phyloP scores from a whole-genome alignment of 305 asterid species.

The Plantago rigida region DNA sequence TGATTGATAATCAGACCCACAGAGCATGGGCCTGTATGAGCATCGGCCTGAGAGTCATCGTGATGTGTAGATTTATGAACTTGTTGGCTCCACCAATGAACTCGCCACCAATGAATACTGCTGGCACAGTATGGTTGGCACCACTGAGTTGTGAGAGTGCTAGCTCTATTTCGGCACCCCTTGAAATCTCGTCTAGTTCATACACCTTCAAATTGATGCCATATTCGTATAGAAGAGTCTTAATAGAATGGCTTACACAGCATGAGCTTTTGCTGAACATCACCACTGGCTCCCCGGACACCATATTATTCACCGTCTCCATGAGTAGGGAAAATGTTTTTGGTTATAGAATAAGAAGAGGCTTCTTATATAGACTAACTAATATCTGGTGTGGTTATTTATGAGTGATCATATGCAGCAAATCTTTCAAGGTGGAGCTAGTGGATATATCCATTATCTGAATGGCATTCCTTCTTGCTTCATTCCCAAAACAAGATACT shows the following conservation, averaged over 20 bases:
- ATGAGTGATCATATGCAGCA: too few relatives aligned
- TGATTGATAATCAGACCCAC: constrained; percentile 37
- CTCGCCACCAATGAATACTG: constrained; percentile 61
- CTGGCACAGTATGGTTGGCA: constrained; percentile 47
- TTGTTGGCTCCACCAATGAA: constrained; percentile 64
- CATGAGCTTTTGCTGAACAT: constrained; percentile 59
- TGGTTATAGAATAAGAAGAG: too few relatives aligned
- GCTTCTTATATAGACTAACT: too few relatives aligned
- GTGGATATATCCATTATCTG: too few relatives aligned
- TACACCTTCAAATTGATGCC: constrained; percentile 47
- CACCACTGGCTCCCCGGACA: constrained; percentile 56
- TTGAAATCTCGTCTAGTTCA: constrained; percentile 56
- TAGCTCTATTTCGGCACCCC: constrained; percentile 63
- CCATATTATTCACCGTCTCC: constrained; percentile 38
- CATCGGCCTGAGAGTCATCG: constrained; percentile 49
- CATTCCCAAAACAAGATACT: too few relatives aligned
- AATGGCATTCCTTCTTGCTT: too few relatives aligned
- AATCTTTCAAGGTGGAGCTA: too few relatives aligned
- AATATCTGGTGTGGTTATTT: too few relatives aligned
- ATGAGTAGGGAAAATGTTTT: constrained; percentile 10
- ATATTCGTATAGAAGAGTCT: constrained; percentile 46
- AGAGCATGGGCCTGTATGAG: constrained; percentile 62
- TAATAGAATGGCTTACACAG: constrained; percentile 51
- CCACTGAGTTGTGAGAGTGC: constrained; percentile 36
- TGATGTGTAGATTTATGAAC: constrained; percentile 61